Evolutionary conservation across 495 filamentous ascomycete species (phyloP), one percentile per base, ranked within the genome.

Genomic region (Penicillium pancosmium): DNA sequence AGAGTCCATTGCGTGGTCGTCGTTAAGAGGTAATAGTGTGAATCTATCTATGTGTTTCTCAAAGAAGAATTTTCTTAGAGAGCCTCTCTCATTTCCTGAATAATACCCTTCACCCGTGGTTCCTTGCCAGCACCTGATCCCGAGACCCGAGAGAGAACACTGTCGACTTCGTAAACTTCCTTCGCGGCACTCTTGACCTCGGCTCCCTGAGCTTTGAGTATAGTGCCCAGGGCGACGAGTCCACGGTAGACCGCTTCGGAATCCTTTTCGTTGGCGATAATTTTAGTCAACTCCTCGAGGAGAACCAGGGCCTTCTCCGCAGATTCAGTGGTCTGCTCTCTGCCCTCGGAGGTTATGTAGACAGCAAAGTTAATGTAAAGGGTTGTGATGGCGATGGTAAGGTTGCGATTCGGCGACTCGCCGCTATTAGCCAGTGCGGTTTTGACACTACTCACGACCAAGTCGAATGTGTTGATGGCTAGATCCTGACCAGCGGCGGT

Each of bases 291-390:
- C 33, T 88, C 81, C 23, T 86, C 85, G 3, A 91, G 75, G 11
- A 91, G 75, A 11, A 78, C 74, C 36, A 90, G 62, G 4, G 80
- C 86, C 13, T 77, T 76, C 54, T 91, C 84, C 1, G 81, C 75
- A 6, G 82, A 81, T 54, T 79, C 76, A 11, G 75, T 69, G 1
- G 68, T 59, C 0, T 64, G 57, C 18, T 56, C 67, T 46, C 72
- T 66, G 35, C 64, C 71, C 7, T 75, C 68, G 0, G 72, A 71
- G 5, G 81, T 80, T 13, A 86, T 69, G 33, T 87, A 81, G 19
- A 90, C 88, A 4, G 89, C 84, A 73, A 89, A 92, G 74, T 99
- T 98, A 67, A 98, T 88, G 63, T 88, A 88, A 0, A 91, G 78
- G 8, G 95, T 95, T 11, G 90, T 85, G 19, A 92, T 71, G 0